phyloP scores from a whole-genome alignment of 1,284 basidiomycete genomes.

The Irpex sp. region DNA sequence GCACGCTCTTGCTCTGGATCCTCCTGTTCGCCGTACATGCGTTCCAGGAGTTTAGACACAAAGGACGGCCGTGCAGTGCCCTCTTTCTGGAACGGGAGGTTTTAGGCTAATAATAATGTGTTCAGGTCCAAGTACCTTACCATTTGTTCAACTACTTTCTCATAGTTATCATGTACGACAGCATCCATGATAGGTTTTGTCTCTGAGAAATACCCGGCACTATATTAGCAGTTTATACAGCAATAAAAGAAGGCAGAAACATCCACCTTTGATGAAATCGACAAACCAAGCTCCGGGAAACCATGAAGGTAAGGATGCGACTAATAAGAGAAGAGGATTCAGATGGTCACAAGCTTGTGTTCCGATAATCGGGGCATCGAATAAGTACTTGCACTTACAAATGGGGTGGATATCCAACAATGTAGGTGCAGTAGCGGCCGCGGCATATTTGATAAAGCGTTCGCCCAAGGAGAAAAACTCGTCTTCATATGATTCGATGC shows the following conservation, averaged over 20 bases:
- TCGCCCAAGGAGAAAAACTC: background rate
- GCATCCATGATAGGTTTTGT: background rate
- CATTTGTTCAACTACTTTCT: background rate
- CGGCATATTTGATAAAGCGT: background rate
- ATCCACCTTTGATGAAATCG: background rate
- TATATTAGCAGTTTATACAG: too few species aligned
- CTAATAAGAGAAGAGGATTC: background rate
- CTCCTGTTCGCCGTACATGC: background rate
- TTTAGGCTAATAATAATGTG: too few species aligned
- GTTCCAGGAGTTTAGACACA: background rate
- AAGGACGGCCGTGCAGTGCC: constrained; percentile 3
- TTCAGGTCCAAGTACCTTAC: background rate
- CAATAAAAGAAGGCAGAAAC: too few species aligned
- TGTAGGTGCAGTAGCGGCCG: background rate
- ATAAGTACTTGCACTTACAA: background rate
- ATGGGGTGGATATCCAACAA: background rate
- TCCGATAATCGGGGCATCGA: background rate
- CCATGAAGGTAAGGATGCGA: background rate
- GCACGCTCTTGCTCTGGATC: background rate
- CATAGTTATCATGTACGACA: background rate
- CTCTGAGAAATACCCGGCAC: background rate
- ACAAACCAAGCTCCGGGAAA: background rate
- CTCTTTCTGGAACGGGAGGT: background rate
- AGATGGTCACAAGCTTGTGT: too few species aligned
- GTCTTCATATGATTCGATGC: background rate